Conservation (phyloP, 176 grass and related monocot genomes). For the Oryza glaberrima region DNA sequence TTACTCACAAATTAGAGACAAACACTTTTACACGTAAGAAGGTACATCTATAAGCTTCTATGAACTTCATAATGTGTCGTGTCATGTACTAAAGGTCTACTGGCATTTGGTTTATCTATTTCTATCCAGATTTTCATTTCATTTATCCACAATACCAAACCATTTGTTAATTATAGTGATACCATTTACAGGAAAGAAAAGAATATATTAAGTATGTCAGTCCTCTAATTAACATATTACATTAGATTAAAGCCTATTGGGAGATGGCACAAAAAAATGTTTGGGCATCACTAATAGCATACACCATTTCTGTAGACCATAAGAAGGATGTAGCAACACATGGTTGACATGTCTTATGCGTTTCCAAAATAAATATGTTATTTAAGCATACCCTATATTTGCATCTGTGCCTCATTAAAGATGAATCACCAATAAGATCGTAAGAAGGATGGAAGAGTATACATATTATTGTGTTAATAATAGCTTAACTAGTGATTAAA, state of each 20-base stretch:
- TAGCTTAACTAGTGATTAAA: neutral
- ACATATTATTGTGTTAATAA: neutral
- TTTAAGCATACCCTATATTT: no score
- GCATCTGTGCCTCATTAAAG: no score
- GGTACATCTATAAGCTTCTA: neutral
- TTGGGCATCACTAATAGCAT: neutral
- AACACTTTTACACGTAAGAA: conserved; percentile 3
- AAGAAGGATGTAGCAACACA: conserved; percentile 12
- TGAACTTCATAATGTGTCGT: conserved; percentile 1
- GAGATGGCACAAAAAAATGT: conserved; percentile 9
- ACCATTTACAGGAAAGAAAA: neutral
- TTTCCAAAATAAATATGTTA: conserved; percentile 3
- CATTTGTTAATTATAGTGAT: conserved; percentile 5
- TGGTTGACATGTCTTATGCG: conserved; percentile 11
- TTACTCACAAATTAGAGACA: conserved; percentile 20
- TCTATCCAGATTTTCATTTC: conserved; percentile 12
- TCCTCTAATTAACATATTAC: conserved; percentile 15
- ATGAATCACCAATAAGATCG: neutral
- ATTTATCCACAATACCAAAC: conserved; percentile 12
- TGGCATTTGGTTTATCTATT: conserved; percentile 9
- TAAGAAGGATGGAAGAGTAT: neutral
- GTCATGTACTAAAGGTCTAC: conserved; percentile 17
- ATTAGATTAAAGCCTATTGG: neutral
- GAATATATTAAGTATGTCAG: conserved; percentile 24
- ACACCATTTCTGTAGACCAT: conserved; percentile 5